phyloP scores from a whole-genome alignment of 2,329 filamentous ascomycete genomes.

The Scortechinia acanthostroma region DNA sequence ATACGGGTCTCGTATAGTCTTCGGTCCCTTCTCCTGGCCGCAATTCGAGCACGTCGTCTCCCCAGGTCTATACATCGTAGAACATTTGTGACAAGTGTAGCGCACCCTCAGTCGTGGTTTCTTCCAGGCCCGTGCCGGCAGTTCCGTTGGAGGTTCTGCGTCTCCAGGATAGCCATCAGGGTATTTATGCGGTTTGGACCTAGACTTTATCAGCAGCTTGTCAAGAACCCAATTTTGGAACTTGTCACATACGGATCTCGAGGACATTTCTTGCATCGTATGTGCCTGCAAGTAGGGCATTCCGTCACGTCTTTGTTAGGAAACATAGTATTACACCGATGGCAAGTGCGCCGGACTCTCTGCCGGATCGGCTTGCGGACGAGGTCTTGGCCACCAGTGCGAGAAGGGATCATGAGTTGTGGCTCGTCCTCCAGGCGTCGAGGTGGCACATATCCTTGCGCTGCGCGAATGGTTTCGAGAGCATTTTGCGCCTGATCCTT shows the following conservation, averaged over 20 bases:
- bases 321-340: slow-evolving; percentile 41
- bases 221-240: neutral
- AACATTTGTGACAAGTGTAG: slow-evolving; percentile 29
- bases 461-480: too few relatives aligned
- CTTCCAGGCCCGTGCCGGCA: slow-evolving; percentile 5
- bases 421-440: neutral
- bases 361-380: slow-evolving; percentile 35
- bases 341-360: slow-evolving; percentile 42
- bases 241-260: slow-evolving; percentile 35
- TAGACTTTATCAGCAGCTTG: slow-evolving; percentile 7
- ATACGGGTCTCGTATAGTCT: slow-evolving; percentile 30
- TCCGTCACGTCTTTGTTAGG: slow-evolving; percentile 22
- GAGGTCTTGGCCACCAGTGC: slow-evolving; percentile 37
- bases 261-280: slow-evolving; percentile 45
- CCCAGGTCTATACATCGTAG: slow-evolving; percentile 17
- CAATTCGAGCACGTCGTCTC: slow-evolving; percentile 23
- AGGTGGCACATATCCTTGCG: too few relatives aligned
- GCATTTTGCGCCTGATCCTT: slow-evolving; percentile 16
- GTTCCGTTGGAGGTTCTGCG: slow-evolving; percentile 17
- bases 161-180: slow-evolving; percentile 33
- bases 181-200: slow-evolving; percentile 29
- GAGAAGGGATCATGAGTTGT: slow-evolving; percentile 29
- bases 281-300: slow-evolving; percentile 41
- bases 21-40: slow-evolving; percentile 26
- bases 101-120: slow-evolving; percentile 24